Evolutionary conservation across 257 asterid species (phyloP).

Genomic region (Ligustrum vulgare): DNA sequence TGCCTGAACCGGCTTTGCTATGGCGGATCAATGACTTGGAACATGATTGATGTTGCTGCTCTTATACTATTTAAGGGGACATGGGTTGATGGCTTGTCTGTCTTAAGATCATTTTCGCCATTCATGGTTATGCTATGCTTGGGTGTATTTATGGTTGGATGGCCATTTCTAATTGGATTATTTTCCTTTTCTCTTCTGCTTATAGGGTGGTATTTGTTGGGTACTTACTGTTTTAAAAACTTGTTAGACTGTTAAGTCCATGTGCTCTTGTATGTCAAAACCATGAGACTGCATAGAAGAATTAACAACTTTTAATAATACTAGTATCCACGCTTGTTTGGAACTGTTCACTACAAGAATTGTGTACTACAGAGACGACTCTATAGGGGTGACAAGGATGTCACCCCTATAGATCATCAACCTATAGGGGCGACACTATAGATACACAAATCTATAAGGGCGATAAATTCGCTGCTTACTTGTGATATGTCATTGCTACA

Average conservation of each 20-base stretch:
- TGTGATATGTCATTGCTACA: too few species aligned
- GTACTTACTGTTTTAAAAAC: constrained; percentile 46
- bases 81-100: constrained; percentile 67
- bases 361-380: too few species aligned
- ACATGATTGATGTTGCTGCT: constrained; percentile 71
- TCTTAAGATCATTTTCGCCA: constrained; percentile 67
- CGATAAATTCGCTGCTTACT: too few species aligned
- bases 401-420: too few species aligned
- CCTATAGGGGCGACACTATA: too few species aligned
- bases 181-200: constrained; percentile 64
- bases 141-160: constrained; percentile 75
- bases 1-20: constrained; percentile 74
- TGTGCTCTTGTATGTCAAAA: neutral
- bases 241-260: constrained; percentile 50
- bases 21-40: constrained; percentile 78
- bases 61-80: constrained; percentile 64
- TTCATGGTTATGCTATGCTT: constrained; percentile 58
- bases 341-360: too few species aligned
- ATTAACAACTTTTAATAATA: neutral
- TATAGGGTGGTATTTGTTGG: constrained; percentile 64
- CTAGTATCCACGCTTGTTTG: too few species aligned
- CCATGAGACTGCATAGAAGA: neutral
- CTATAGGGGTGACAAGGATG: too few species aligned
- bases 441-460: too few species aligned
- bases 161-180: constrained; percentile 71